Percentiles rank a stretch among this genome's conserved stretches.
These are phyloP conservation scores for Tylopilus vinaceipallidus DNA, from an alignment of 768 basidiomycete species.

Conservation along the genomic window DNA sequence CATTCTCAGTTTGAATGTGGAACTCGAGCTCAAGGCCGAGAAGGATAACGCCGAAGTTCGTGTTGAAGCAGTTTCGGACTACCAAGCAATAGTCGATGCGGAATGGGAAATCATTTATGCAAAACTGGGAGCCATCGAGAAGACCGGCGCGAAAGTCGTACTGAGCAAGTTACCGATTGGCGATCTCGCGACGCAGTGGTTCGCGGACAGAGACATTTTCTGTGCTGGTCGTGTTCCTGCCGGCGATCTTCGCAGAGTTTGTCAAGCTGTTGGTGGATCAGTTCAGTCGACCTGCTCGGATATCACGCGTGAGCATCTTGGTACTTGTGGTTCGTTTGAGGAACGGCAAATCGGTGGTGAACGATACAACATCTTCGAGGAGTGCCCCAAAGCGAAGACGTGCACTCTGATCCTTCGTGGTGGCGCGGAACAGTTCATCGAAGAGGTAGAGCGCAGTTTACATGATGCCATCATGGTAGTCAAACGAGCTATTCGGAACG, in stretches of 20 bases:
- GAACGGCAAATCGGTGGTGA: conserved; percentile 97
- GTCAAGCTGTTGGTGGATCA: conserved; percentile 93
- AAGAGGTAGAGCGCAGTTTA: conserved; percentile 94
- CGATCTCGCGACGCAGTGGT: conserved; percentile 98
- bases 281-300: conserved; percentile 96
- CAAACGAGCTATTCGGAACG: conserved; percentile 92
- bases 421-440: conserved; percentile 98
- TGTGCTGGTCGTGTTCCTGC: conserved; percentile 94
- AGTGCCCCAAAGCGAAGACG: conserved; percentile 91
- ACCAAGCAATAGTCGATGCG: conserved; percentile 98
- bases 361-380: conserved; percentile 92
- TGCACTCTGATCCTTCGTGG: conserved; percentile 93
- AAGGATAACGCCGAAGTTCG: conserved; percentile 99
- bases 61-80: conserved; percentile 94
- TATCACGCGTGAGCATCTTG: conserved; percentile 85
- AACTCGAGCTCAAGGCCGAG: conserved; percentile 97
- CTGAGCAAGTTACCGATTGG: conserved; percentile 98
- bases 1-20: conserved; percentile 93
- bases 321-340: conserved; percentile 89
- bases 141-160: conserved; percentile 96
- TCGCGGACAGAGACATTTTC: conserved; percentile 98
- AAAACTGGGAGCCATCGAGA: conserved; percentile 93
- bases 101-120: conserved; percentile 99
- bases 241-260: conserved; percentile 88
- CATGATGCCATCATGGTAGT: conserved; percentile 99